Evolutionary conservation across 2,329 filamentous ascomycete species (phyloP), one percentile per base, ranked within the genome.

Genomic region (Chaetomiaceae sp.): DNA sequence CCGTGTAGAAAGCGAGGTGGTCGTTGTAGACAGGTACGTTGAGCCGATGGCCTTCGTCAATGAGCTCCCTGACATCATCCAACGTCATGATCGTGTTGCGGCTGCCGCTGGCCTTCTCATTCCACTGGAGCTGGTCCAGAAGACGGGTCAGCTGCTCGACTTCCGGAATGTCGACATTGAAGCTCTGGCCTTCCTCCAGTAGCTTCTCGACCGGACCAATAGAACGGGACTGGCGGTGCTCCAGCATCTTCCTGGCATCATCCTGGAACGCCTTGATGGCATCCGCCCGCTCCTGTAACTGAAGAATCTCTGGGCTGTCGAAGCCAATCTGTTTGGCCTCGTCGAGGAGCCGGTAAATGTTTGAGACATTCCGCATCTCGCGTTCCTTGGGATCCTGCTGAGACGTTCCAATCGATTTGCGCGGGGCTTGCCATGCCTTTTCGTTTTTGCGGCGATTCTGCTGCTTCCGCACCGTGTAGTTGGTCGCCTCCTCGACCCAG

Each of bases 381-480:
- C 84, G 84, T 65, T 96, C 89, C 69, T 95, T 93, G 60, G 86
- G 78, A 63, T 96, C 91, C 44, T 65, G 74, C 63, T 64, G 66
- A 2, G 70, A 57, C 57, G 61, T 72, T 16, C 75, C 73, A 48
- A 86, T 81, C 45, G 83, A 85, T 68, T 87, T 92, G 44, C 84
- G 77, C 60, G 80, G 81, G 49, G 82, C 85, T 58, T 89, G 87
- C 82, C 87, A 93, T 39, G 81, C 81, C 65, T 89, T 93, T 63
- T 96, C 92, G 68, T 87, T 95, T 71, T 97, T 97, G 55, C 92
- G 89, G 56, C 93, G 87, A 65, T 95, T 95, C 70, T 96, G 92
- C 72, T 96, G 92, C 73, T 99, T 99, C 61, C 93, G 87, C 53
- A 93, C 91, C 63, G 91, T 96, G 73, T 95, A 99, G 65, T 87